Evolutionary conservation across 2,329 filamentous ascomycete genomes (phyloP).

Genomic region (Hortaea sp.): DNA sequence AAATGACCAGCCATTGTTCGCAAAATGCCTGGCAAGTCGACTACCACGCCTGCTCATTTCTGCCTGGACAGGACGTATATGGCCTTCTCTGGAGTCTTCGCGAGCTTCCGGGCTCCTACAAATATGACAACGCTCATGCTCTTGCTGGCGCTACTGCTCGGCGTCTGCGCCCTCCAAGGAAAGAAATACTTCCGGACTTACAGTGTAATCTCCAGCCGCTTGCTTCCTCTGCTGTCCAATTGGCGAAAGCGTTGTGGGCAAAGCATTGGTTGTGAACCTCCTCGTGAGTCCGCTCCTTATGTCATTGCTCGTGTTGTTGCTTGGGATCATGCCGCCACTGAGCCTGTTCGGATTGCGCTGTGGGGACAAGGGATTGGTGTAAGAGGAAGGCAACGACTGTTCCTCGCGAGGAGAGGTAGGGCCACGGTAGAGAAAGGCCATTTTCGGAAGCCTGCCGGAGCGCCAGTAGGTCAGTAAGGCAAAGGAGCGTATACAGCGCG

Average conservation of each 20-base stretch:
- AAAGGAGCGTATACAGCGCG: too few species aligned
- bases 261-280: slow-evolving; percentile 85
- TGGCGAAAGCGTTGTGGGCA: slow-evolving; percentile 54
- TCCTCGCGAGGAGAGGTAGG: slow-evolving; percentile 73
- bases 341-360: slow-evolving; percentile 24
- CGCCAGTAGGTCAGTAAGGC: neutral
- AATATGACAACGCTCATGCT: too few species aligned
- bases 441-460: slow-evolving; percentile 27
- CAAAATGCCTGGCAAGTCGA: too few species aligned
- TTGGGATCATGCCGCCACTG: slow-evolving; percentile 18
- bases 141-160: too few species aligned
- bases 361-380: slow-evolving; percentile 40
- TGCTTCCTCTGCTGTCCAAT: slow-evolving; percentile 46
- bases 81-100: too few species aligned
- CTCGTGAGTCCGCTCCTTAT: slow-evolving; percentile 70
- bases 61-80: too few species aligned
- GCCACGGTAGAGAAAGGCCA: slow-evolving; percentile 57
- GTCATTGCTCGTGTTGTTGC: slow-evolving; percentile 50
- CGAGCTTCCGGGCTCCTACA: too few species aligned
- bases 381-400: slow-evolving; percentile 54
- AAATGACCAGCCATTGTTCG: too few species aligned
- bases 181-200: slow-evolving; percentile 16
- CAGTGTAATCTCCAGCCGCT: slow-evolving; percentile 37
- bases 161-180: neutral
- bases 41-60: too few species aligned